A percentile compares a stretch with the other conserved stretches of the same genome.
These are phyloP conservation scores for Heimioporus sp. DNA, from an alignment of 768 basidiomycete genomes.

Conservation along the genomic window DNA sequence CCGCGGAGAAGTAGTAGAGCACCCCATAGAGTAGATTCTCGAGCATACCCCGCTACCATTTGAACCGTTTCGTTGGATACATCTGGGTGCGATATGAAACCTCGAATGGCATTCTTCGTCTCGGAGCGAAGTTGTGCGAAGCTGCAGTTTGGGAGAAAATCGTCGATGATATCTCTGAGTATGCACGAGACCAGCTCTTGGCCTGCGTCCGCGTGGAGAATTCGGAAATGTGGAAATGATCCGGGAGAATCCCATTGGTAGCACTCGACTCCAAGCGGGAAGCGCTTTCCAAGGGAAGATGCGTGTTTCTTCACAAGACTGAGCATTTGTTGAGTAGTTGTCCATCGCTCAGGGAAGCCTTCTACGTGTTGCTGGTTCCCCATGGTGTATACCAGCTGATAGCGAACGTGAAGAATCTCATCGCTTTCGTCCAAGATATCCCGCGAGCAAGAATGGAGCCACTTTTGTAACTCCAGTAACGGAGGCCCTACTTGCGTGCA, in stretches of 20 bases:
- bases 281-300: background rate
- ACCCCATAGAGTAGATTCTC: slow-evolving; percentile 3
- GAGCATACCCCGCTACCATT: background rate
- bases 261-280: slow-evolving; percentile 5
- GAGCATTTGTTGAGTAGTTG: slow-evolving; percentile 37
- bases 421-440: slow-evolving; percentile 34
- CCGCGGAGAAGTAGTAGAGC: slow-evolving; percentile 22
- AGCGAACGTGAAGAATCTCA: slow-evolving; percentile 38
- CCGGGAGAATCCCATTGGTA: background rate
- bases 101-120: background rate
- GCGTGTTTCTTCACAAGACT: slow-evolving; percentile 21
- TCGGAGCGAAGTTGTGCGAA: background rate
- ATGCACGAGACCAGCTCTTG: slow-evolving; percentile 4
- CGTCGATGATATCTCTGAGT: slow-evolving; percentile 3
- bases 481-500: background rate
- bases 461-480: slow-evolving; percentile 29
- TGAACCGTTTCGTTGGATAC: background rate
- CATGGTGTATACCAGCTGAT: slow-evolving; percentile 48
- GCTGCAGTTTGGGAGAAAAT: slow-evolving; percentile 6
- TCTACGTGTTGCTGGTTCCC: slow-evolving; percentile 39
- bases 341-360: slow-evolving; percentile 43
- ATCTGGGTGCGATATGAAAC: slow-evolving; percentile 9
- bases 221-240: slow-evolving; percentile 8
- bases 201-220: slow-evolving; percentile 6
- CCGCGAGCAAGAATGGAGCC: slow-evolving; percentile 23